Conservation (phyloP, 371 early-diverging fungal species). For the Mortierella sp. region DNA sequence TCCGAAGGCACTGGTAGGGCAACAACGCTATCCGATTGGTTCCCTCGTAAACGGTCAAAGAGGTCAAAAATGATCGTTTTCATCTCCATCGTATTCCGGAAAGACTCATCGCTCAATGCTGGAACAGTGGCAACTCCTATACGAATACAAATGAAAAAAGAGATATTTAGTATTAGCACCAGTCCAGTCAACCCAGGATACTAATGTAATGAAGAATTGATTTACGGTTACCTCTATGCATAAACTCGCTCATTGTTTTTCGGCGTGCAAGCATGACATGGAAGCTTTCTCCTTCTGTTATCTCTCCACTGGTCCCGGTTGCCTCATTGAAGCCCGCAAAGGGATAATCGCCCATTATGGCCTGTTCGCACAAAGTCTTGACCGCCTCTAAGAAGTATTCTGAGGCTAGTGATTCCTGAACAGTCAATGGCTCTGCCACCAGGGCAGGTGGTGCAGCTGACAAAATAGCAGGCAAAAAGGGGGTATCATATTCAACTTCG, state of each 20-base stretch:
- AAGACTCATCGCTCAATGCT: constrained; percentile 58
- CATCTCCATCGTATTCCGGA: constrained; percentile 59
- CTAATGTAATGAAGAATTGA: background rate
- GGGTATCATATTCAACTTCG: constrained; percentile 44
- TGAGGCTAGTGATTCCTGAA: constrained; percentile 36
- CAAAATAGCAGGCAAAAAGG: constrained; percentile 41
- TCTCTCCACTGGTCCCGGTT: constrained; percentile 61
- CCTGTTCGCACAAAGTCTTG: constrained; percentile 62
- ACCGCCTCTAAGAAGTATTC: constrained; percentile 52
- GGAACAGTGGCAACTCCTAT: constrained; percentile 60
- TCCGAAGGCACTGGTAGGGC: constrained; percentile 55
- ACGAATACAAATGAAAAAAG: background rate
- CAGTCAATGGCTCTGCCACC: constrained; percentile 24
- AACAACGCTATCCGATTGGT: constrained; percentile 40
- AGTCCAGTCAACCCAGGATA: background rate
- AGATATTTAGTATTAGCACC: background rate
- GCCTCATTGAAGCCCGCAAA: constrained; percentile 63
- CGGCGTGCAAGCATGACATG: constrained; percentile 63
- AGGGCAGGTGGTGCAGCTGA: constrained; percentile 48
- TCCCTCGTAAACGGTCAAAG: constrained; percentile 56
- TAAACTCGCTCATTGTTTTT: constrained; percentile 59
- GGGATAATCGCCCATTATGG: constrained; percentile 67
- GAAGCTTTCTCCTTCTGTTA: constrained; percentile 64
- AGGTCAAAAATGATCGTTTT: constrained; percentile 59
- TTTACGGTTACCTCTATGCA: constrained; percentile 60